phyloP scores from a whole-genome alignment of 2,329 filamentous ascomycete genomes.

The Albifimbria verrucaria region DNA sequence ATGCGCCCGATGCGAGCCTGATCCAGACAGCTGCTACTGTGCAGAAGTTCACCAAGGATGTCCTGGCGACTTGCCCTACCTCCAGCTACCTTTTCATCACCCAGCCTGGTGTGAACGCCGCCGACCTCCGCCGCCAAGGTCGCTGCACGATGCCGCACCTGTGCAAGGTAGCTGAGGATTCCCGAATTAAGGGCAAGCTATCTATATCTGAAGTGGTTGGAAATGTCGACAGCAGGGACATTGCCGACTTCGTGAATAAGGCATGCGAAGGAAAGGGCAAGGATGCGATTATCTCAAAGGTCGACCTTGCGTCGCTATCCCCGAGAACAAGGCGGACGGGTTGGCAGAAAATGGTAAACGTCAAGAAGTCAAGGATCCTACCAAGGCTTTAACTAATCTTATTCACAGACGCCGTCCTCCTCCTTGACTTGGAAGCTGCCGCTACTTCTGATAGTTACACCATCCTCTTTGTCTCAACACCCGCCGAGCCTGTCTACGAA shows the following conservation, averaged over 20 bases:
- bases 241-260: conserved; percentile 42
- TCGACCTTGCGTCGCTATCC: conserved; percentile 39
- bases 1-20: conserved; percentile 32
- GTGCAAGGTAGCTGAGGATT: conserved; percentile 34
- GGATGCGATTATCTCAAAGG: conserved; percentile 34
- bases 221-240: conserved; percentile 35
- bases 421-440: conserved; percentile 41
- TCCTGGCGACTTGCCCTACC: conserved; percentile 68
- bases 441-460: conserved; percentile 56
- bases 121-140: conserved; percentile 58
- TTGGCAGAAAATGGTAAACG: conserved; percentile 47
- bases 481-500: conserved; percentile 58
- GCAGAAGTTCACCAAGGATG: conserved; percentile 37
- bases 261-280: conserved; percentile 40
- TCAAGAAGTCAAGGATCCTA: no score
- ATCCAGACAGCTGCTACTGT: conserved; percentile 48
- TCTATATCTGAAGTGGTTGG: conserved; percentile 59
- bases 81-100: conserved; percentile 73
- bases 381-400: no score
- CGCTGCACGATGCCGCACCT: conserved; percentile 53
- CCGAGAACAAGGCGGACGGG: conserved; percentile 37
- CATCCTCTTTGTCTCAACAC: conserved; percentile 70
- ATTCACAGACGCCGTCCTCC: conserved; percentile 47
- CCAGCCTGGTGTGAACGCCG: conserved; percentile 69
- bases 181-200: conserved; percentile 35